Conservation (phyloP, 148 eudicot species). For the Camellia japonica region DNA sequence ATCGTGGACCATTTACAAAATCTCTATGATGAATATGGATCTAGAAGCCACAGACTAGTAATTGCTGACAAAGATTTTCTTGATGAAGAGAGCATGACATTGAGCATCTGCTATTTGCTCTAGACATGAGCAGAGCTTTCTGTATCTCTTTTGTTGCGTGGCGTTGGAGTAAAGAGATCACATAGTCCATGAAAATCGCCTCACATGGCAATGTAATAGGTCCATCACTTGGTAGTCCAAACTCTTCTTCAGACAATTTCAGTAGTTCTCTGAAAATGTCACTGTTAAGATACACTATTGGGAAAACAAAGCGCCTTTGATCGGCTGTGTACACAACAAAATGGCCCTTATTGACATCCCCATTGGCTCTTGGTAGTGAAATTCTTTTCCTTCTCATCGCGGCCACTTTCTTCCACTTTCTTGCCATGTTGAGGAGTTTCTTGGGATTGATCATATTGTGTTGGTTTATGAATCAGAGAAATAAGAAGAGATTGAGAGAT, state of each 20-base stretch:
- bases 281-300: constrained; percentile 22
- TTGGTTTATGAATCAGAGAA: background rate
- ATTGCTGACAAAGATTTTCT: background rate
- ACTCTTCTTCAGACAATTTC: constrained; percentile 33
- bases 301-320: constrained; percentile 27
- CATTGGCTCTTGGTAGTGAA: constrained; percentile 5
- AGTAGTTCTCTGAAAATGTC: constrained; percentile 26
- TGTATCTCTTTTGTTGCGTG: constrained; percentile 16
- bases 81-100: background rate
- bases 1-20: background rate
- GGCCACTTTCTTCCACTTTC: constrained; percentile 20
- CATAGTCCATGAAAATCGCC: constrained; percentile 21
- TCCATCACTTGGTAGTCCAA: constrained; percentile 23
- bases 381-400: constrained; percentile 27
- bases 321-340: constrained; percentile 29
- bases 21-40: background rate
- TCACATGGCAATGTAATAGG: constrained; percentile 32
- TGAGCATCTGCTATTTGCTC: constrained; percentile 10
- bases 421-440: constrained; percentile 11
- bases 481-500: background rate
- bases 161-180: constrained; percentile 23
- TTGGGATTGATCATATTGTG: background rate
- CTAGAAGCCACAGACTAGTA: constrained; percentile 8
- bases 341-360: constrained; percentile 25
- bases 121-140: constrained; percentile 24